These are phyloP conservation scores for Globisporangium uncinulatum DNA, from an alignment of 352 stramenopile species.

Conservation along the genomic window DNA sequence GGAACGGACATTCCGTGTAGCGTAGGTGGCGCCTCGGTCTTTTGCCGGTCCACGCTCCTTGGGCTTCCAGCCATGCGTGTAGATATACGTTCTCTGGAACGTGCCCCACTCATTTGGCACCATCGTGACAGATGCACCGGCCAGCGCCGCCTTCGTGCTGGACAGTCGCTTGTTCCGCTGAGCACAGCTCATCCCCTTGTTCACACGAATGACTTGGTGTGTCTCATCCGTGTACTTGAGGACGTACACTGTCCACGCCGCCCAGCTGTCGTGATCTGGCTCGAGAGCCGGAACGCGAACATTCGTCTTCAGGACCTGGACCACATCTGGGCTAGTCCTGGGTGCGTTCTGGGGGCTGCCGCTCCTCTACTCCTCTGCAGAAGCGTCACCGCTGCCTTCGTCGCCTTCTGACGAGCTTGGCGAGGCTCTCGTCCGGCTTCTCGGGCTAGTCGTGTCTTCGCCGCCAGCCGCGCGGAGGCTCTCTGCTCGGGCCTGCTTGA, in stretches of 20 bases:
- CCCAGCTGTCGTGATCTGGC: background rate
- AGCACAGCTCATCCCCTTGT: background rate
- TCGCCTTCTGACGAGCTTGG: no score
- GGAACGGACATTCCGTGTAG: background rate
- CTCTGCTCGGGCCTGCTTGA: no score
- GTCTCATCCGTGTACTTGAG: background rate
- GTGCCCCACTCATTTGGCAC: background rate
- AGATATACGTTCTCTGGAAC: background rate
- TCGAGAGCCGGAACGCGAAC: background rate
- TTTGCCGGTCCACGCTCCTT: background rate
- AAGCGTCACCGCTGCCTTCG: no score
- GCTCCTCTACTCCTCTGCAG: no score
- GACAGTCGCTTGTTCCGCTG: background rate
- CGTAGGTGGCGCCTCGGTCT: background rate
- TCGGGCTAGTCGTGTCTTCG: no score
- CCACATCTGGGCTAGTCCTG: no score
- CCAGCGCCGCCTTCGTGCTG: background rate
- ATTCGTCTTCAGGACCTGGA: background rate
- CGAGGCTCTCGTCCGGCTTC: no score
- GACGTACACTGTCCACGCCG: background rate
- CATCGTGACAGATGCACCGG: background rate
- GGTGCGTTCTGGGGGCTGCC: no score
- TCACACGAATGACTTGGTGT: background rate
- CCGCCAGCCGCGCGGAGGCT: no score
- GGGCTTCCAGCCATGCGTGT: background rate